phyloP scores from a whole-genome alignment of 192 early-diverging fungal genomes.

The Entomortierella beljakovae region DNA sequence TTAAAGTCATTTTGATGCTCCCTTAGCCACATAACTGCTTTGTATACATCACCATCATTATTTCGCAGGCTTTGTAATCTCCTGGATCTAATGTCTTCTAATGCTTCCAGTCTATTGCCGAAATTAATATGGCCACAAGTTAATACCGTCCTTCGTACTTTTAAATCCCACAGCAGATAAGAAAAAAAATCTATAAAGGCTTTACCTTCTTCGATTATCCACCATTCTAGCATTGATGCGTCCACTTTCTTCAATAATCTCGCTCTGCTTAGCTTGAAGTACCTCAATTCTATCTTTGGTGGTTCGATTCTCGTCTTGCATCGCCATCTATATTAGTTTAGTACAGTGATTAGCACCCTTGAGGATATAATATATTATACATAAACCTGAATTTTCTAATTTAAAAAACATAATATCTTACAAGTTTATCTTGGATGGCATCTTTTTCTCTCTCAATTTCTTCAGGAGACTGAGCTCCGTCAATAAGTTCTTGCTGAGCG shows the following conservation, averaged over 20 bases:
- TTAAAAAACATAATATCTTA: too few species aligned
- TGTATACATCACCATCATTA: conserved; percentile 63
- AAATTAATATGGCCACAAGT: too few species aligned
- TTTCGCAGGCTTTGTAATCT: conserved; percentile 66
- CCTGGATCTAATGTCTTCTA: conserved; percentile 68
- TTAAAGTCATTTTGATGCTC: conserved; percentile 72
- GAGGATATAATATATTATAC: not conserved
- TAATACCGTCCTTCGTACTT: too few species aligned
- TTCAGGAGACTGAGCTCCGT: conserved; percentile 21
- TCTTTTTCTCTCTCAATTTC: conserved; percentile 29
- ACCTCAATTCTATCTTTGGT: conserved; percentile 42
- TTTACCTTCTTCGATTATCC: conserved; percentile 41
- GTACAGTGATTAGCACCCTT: not conserved
- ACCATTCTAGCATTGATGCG: conserved; percentile 13
- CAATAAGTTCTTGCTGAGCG: conserved; percentile 28
- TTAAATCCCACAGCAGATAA: not conserved
- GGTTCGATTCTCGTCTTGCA: conserved; percentile 61
- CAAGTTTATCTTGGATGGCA: conserved; percentile 43
- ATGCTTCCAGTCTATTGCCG: conserved; percentile 58
- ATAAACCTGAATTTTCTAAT: not conserved
- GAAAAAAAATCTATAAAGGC: not conserved
- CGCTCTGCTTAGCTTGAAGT: conserved; percentile 44
- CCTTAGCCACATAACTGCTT: conserved; percentile 78
- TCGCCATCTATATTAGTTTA: conserved; percentile 5
- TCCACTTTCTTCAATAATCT: conserved; percentile 37